These are phyloP conservation scores for Xylaria polymorpha DNA, from an alignment of 2,329 filamentous ascomycete species.

Conservation along the genomic window DNA sequence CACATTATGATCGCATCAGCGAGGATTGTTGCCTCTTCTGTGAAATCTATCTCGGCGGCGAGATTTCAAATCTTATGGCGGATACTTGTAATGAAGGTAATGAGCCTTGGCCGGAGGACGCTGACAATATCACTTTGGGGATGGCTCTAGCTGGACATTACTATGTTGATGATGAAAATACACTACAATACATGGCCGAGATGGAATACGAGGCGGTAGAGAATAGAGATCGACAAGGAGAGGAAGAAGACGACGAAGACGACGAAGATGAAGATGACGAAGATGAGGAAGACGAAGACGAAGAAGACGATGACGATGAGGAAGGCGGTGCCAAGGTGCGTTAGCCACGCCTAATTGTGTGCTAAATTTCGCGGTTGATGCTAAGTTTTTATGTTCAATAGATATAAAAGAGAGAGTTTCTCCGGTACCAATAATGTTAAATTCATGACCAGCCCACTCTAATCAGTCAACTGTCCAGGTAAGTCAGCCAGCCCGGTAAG, in stretches of 20 bases:
- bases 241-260: conserved; percentile 39
- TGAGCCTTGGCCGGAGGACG: conserved; percentile 28
- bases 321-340: conserved; percentile 31
- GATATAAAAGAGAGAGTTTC: neutral
- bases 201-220: neutral
- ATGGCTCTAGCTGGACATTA: neutral
- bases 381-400: neutral
- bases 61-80: conserved; percentile 29
- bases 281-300: neutral
- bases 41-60: conserved; percentile 35
- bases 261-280: conserved; percentile 14
- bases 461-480: neutral
- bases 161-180: neutral
- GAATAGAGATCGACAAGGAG: neutral
- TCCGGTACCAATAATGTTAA: neutral
- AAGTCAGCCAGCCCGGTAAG: neutral
- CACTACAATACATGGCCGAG: neutral
- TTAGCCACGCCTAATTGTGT: neutral
- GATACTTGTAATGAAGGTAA: conserved; percentile 34
- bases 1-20: conserved; percentile 27
- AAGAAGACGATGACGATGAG: conserved; percentile 14
- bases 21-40: conserved; percentile 42
- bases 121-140: conserved; percentile 7
- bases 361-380: neutral
- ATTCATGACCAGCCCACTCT: neutral